These are phyloP conservation scores for Paraphaeosphaeria sporulosa DNA, from an alignment of 2,329 filamentous ascomycete genomes.

Conservation along the genomic window DNA sequence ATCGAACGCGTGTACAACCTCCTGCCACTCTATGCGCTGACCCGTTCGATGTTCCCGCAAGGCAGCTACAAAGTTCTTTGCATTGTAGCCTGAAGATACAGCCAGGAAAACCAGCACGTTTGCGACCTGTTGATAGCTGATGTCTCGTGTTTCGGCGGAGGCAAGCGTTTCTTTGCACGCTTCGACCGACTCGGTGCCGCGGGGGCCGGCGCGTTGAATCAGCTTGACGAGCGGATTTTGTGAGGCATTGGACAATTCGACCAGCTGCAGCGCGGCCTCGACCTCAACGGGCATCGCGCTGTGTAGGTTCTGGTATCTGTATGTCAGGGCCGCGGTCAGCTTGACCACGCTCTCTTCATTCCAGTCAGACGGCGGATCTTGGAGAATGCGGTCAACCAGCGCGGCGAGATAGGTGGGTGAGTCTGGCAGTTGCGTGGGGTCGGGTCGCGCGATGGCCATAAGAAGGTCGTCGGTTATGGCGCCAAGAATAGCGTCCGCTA, in stretches of 20 bases:
- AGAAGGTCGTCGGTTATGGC: conserved; percentile 81
- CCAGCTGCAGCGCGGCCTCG: conserved; percentile 73
- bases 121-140: conserved; percentile 83
- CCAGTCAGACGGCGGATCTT: conserved; percentile 86
- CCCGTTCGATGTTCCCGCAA: conserved; percentile 63
- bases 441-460: conserved; percentile 72
- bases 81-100: conserved; percentile 69
- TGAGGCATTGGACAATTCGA: conserved; percentile 68
- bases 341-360: conserved; percentile 77
- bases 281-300: conserved; percentile 74
- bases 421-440: conserved; percentile 67
- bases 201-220: conserved; percentile 77
- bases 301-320: conserved; percentile 71
- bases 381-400: conserved; percentile 85
- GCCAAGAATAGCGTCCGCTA: conserved; percentile 89
- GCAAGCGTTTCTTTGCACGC: conserved; percentile 67
- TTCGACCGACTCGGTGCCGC: conserved; percentile 79
- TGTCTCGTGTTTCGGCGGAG: conserved; percentile 65
- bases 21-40: conserved; percentile 68
- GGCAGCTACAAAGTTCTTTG: conserved; percentile 71
- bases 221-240: conserved; percentile 67
- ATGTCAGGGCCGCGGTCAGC: conserved; percentile 65
- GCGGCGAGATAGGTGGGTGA: conserved; percentile 75
- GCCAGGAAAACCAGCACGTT: conserved; percentile 76
- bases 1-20: conserved; percentile 82